These are phyloP conservation scores for Stemphylium vesicarium DNA, from an alignment of 2,329 filamentous ascomycete species.

Conservation along the genomic window DNA sequence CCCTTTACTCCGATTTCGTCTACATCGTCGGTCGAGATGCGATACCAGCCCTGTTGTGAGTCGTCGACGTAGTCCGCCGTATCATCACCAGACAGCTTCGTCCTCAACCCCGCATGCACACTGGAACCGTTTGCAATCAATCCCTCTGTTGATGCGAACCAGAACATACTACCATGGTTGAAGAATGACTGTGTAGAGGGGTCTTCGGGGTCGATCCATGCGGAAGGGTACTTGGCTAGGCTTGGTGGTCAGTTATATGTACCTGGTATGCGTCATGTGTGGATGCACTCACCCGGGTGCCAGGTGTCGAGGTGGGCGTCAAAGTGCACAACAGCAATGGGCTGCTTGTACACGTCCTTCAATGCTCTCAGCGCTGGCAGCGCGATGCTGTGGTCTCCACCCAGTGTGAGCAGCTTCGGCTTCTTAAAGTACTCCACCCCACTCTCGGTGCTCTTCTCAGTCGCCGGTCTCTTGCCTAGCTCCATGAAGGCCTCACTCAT, in stretches of 20 bases:
- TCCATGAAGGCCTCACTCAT: conserved; percentile 83
- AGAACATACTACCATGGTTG: conserved; percentile 92
- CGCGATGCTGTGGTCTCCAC: conserved; percentile 59
- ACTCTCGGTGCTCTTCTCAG: conserved; percentile 46
- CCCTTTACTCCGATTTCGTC: conserved; percentile 79
- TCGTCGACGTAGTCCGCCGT: conserved; percentile 75
- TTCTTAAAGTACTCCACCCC: conserved; percentile 50
- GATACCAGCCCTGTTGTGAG: conserved; percentile 74
- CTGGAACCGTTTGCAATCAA: conserved; percentile 75
- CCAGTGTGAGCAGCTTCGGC: conserved; percentile 56
- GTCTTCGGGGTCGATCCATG: conserved; percentile 65
- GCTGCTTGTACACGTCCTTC: conserved; percentile 53
- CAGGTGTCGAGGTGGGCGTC: conserved; percentile 80
- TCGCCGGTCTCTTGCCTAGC: conserved; percentile 60
- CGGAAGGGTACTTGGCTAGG: conserved; percentile 77
- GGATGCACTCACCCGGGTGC: conserved; percentile 62
- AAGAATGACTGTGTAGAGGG: conserved; percentile 72
- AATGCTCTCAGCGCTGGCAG: conserved; percentile 58
- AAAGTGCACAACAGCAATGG: conserved; percentile 58
- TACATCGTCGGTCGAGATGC: conserved; percentile 84
- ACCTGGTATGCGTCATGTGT: background rate
- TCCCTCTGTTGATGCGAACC: conserved; percentile 81
- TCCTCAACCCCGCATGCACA: conserved; percentile 84
- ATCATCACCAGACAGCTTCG: conserved; percentile 70
- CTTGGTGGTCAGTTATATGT: conserved; percentile 75